phyloP scores from a whole-genome alignment of 371 early-diverging fungal species.

The Rhizopus sp. region DNA sequence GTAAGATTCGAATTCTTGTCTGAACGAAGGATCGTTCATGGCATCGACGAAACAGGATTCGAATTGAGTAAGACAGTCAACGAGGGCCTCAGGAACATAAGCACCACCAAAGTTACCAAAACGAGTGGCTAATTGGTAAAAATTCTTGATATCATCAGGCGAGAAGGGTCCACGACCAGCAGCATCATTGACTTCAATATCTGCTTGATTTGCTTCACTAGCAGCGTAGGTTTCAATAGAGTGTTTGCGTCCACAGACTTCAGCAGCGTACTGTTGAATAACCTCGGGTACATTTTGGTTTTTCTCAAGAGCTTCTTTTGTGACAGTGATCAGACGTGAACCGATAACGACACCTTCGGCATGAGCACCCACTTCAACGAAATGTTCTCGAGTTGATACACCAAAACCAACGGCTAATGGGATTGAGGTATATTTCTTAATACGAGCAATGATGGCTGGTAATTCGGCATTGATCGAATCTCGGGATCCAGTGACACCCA shows the following conservation, averaged over 20 bases:
- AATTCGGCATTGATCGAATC: constrained; percentile 69
- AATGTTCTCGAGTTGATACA: constrained; percentile 88
- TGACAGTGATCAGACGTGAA: constrained; percentile 81
- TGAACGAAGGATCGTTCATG: constrained; percentile 84
- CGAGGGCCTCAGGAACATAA: constrained; percentile 94
- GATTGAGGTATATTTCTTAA: constrained; percentile 74
- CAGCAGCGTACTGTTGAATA: constrained; percentile 61
- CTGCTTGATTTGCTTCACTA: constrained; percentile 32
- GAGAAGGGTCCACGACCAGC: constrained; percentile 27
- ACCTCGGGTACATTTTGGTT: constrained; percentile 51
- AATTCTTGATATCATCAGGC: constrained; percentile 38
- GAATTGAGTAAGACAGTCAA: constrained; percentile 90
- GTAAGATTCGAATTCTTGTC: constrained; percentile 86
- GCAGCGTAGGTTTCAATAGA: constrained; percentile 29
- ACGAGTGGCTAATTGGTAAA: constrained; percentile 66
- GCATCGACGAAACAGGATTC: constrained; percentile 82
- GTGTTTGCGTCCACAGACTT: constrained; percentile 61
- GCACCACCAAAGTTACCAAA: constrained; percentile 97
- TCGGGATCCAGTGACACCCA: constrained; percentile 91
- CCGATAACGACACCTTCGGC: constrained; percentile 97
- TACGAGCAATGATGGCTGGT: constrained; percentile 70
- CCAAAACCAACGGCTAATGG: constrained; percentile 98
- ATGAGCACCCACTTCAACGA: constrained; percentile 79
- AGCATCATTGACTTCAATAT: constrained; percentile 36
- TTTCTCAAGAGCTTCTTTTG: constrained; percentile 62